Percentiles rank a stretch among this genome's conserved stretches.
Evolutionary conservation across 1,139 yeast genomes (phyloP).

Genomic region (Yamadazyma dushanensis): DNA sequence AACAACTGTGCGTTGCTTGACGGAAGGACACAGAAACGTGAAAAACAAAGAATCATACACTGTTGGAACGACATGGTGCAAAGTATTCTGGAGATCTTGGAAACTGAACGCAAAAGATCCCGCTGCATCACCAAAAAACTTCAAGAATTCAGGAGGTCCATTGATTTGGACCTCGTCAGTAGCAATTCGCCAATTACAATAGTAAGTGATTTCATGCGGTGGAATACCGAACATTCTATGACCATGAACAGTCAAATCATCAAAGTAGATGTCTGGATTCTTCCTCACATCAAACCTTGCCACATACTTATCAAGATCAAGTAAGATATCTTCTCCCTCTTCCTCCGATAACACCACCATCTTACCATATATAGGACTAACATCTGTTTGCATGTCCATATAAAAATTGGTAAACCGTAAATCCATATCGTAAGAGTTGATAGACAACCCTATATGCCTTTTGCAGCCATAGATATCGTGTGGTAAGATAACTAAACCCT

Average conservation of each 20-base stretch:
- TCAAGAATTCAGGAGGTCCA: conserved; percentile 50
- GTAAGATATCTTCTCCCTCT: conserved; percentile 21
- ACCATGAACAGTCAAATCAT: conserved; percentile 72
- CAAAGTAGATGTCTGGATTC: conserved; percentile 45
- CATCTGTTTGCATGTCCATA: conserved; percentile 75
- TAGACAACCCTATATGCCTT: conserved; percentile 62
- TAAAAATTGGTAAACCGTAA: conserved; percentile 86
- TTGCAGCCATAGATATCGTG: conserved; percentile 65
- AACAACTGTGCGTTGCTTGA: conserved; percentile 26
- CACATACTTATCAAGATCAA: conserved; percentile 27
- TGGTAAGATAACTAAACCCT: conserved; percentile 74
- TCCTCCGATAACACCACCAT: conserved; percentile 24
- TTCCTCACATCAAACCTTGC: conserved; percentile 10
- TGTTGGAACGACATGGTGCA: conserved; percentile 55
- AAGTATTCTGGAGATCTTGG: conserved; percentile 71
- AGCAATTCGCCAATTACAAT: conserved; percentile 86
- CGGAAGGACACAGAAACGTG: conserved; percentile 43
- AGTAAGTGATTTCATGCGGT: conserved; percentile 83
- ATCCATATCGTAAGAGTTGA: conserved; percentile 72
- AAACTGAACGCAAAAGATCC: conserved; percentile 61
- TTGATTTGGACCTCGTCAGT: conserved; percentile 59
- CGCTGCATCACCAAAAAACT: conserved; percentile 44
- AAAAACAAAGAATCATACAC: conserved; percentile 72
- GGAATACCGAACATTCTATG: conserved; percentile 93
- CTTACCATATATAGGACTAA: conserved; percentile 47